Evolutionary conservation across 225 moss, liverwort and hornwort species (phyloP), one percentile per base, ranked within the genome.

Genomic region (Straminergon stramineum): DNA sequence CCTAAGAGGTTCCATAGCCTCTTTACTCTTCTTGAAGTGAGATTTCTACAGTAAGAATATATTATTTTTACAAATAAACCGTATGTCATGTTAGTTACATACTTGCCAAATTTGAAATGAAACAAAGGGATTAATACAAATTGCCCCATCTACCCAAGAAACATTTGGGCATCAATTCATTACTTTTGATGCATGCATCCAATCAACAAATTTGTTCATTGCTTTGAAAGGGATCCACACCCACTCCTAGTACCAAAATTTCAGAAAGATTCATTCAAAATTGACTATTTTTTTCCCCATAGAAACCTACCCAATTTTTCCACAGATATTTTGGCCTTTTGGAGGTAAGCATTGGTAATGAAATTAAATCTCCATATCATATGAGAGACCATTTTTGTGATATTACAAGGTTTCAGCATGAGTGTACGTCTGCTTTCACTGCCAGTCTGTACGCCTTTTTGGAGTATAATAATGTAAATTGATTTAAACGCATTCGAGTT

Each of bases 11-110:
- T 51, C 51, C 31, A 51, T 19, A 75, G 19, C 51, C 32, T 75
- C 8, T 51, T 15, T 6, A 28, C 10, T 74, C 45, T 9, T 28
- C 45, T 28, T 74, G 6, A 74, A 28, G 6, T 28, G 2, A 45
- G 2, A 16, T 74, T 28, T 74, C 0, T 28, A 0, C 0, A 28
- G 1, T 26, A 71, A 9, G 0, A 41, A 43, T 15, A 27, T 4
- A 27, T 26, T 43, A 1, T 15, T 71, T 24, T 8, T 15, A 15
- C 13, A 45, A 28, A 28, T 74, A 45, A 10, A 45, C 28, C 1
- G 7, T 32, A 32, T 31, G 1, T 6, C 18, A 11, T 48, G 1
- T 48, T 31, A 2, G 4, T 51, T 32, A 51, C 7, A 51, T 51
- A 75, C 32, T 51, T 75, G 11, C 13, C 19, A 75, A 35, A 15